Conservation (phyloP, 441 rosid genomes). For the Mallotus repandus region DNA sequence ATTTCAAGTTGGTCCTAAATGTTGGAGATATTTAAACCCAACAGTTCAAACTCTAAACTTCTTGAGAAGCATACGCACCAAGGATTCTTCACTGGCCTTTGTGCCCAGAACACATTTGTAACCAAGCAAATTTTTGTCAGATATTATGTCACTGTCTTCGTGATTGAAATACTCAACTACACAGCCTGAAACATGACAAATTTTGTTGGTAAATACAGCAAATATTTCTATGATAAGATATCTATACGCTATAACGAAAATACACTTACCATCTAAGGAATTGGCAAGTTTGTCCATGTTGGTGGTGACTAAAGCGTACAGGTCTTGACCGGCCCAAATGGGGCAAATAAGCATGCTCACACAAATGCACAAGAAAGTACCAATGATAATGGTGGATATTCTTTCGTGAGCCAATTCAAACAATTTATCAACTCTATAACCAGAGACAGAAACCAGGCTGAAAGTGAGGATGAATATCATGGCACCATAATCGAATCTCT, state of each 20-base stretch:
- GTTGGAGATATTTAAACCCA: too few species aligned
- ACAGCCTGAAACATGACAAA: slow-evolving; percentile 35
- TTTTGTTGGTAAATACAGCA: not conserved
- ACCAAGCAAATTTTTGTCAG: slow-evolving; percentile 33
- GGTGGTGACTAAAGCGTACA: slow-evolving; percentile 45
- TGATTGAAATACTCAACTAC: slow-evolving; percentile 35
- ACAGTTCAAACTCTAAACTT: too few species aligned
- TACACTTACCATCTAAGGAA: slow-evolving; percentile 62
- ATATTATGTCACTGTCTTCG: slow-evolving; percentile 18
- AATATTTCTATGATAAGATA: not conserved
- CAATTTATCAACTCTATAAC: slow-evolving; percentile 59
- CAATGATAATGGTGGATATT: slow-evolving; percentile 62
- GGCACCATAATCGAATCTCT: slow-evolving; percentile 66
- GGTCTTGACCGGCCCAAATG: slow-evolving; percentile 92
- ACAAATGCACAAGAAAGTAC: slow-evolving; percentile 53
- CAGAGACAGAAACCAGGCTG: slow-evolving; percentile 62
- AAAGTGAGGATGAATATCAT: slow-evolving; percentile 79
- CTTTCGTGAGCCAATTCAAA: slow-evolving; percentile 55
- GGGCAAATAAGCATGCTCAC: slow-evolving; percentile 63
- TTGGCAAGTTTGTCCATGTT: slow-evolving; percentile 63
- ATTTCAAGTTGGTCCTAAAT: too few species aligned
- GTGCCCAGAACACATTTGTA: slow-evolving; percentile 62
- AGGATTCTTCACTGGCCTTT: slow-evolving; percentile 60
- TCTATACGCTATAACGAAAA: not conserved
- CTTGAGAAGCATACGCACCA: slow-evolving; percentile 41